These are phyloP conservation scores for Vitis cinerea DNA, from an alignment of 164 flowering plant genomes.

Conservation along the genomic window DNA sequence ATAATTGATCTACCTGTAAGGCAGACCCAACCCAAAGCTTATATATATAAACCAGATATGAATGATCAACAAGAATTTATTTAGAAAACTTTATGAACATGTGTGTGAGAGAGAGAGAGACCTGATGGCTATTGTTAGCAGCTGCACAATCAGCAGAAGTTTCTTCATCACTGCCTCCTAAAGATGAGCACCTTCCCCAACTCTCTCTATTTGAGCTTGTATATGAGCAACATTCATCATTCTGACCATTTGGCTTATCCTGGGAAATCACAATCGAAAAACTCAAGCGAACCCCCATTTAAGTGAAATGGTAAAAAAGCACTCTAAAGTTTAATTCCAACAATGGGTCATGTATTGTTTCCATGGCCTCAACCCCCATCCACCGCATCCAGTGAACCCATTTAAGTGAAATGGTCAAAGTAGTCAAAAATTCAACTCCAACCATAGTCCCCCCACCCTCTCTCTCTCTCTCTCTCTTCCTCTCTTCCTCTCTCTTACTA, in stretches of 20 bases:
- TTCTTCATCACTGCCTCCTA: constrained; percentile 80
- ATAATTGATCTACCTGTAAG: too few species aligned
- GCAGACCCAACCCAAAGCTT: too few species aligned
- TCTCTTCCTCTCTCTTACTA: too few species aligned
- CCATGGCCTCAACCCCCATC: not conserved
- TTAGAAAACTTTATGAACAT: too few species aligned
- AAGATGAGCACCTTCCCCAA: constrained; percentile 93
- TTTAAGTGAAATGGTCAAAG: too few species aligned
- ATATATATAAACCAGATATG: too few species aligned
- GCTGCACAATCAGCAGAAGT: constrained; percentile 38
- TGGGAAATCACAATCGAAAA: constrained; percentile 20
- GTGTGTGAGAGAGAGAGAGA: constrained; percentile 24
- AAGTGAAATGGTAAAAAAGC: not conserved
- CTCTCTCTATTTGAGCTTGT: constrained; percentile 92
- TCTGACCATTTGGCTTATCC: constrained; percentile 51
- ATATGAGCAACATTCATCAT: constrained; percentile 79
- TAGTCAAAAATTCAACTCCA: too few species aligned
- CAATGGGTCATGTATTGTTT: not conserved
- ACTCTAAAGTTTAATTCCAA: not conserved
- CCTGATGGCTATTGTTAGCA: constrained; percentile 43
- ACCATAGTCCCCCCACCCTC: too few species aligned
- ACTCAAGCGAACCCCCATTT: not conserved
- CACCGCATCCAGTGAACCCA: too few species aligned
- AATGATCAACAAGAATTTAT: too few species aligned
- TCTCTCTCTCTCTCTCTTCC: too few species aligned